Conservation (phyloP, 169 alveolate genomes). For the Amoebophrya sp. region DNA sequence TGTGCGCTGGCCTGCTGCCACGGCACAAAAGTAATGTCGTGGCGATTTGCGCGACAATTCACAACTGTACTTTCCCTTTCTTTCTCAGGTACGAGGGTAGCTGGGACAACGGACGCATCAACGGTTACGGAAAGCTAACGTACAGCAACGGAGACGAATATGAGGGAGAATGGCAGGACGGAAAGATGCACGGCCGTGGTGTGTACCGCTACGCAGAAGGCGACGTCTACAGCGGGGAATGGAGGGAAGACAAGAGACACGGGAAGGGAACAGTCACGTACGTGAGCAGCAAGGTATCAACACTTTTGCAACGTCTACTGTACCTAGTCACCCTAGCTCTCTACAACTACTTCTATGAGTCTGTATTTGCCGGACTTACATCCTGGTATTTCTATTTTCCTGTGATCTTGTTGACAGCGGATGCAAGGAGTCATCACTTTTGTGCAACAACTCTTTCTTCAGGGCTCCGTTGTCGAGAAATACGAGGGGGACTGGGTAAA, state of each 20-base stretch:
- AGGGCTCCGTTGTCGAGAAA: constrained; percentile 62
- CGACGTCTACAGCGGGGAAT: constrained; percentile 85
- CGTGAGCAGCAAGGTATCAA: constrained; percentile 47
- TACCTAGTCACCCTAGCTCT: too few relatives aligned
- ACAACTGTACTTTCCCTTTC: too few relatives aligned
- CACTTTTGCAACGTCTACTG: not conserved
- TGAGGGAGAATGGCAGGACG: constrained; percentile 93
- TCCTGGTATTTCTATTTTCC: too few relatives aligned
- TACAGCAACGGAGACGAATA: constrained; percentile 86
- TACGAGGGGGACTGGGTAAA: constrained; percentile 88
- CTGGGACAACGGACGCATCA: constrained; percentile 86
- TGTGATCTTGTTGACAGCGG: too few relatives aligned
- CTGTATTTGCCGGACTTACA: too few relatives aligned
- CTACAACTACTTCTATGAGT: too few relatives aligned
- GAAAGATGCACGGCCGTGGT: constrained; percentile 89
- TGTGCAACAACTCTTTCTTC: too few relatives aligned
- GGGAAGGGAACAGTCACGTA: constrained; percentile 85
- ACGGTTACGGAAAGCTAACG: constrained; percentile 81
- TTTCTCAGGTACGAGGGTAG: constrained; percentile 63
- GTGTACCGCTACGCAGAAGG: constrained; percentile 86
- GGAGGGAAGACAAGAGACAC: constrained; percentile 87
- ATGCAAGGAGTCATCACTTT: too few relatives aligned
- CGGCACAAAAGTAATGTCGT: too few relatives aligned
- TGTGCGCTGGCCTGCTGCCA: too few relatives aligned
- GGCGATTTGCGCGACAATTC: too few relatives aligned